Percentiles rank a stretch among this genome's conserved stretches.
phyloP scores from a whole-genome alignment of 495 filamentous ascomycete species.

The Penicillium taxi region DNA sequence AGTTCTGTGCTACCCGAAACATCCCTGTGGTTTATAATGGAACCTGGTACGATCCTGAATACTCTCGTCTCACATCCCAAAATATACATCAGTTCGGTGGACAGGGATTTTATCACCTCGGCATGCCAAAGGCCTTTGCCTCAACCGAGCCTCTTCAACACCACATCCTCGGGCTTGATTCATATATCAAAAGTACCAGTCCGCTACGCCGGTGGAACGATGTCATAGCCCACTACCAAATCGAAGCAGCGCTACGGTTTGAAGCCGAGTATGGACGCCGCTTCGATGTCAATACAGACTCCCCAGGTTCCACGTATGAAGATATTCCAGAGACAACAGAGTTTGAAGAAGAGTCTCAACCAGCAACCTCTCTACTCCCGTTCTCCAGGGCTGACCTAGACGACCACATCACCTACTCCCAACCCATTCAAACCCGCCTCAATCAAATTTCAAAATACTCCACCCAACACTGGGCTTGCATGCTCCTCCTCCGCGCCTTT shows the following conservation, averaged over 20 bases:
- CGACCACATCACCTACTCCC: constrained; percentile 24
- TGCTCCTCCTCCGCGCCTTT: constrained; percentile 68
- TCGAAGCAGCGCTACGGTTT: constrained; percentile 70
- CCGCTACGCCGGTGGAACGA: constrained; percentile 80
- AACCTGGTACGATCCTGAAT: constrained; percentile 52
- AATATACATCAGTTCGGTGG: constrained; percentile 30
- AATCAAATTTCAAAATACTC: constrained; percentile 28
- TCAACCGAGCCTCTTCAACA: constrained; percentile 47
- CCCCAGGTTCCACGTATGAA: too few relatives aligned
- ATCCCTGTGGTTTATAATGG: constrained; percentile 76
- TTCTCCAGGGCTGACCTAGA: constrained; percentile 54
- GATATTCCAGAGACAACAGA: constrained; percentile 8
- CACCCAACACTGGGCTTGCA: constrained; percentile 53
- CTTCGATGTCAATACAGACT: constrained; percentile 36
- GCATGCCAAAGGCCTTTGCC: constrained; percentile 43
- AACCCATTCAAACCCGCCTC: constrained; percentile 29
- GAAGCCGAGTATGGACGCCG: constrained; percentile 50
- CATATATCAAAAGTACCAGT: constrained; percentile 75
- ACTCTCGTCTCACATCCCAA: constrained; percentile 31
- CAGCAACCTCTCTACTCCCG: constrained; percentile 43
- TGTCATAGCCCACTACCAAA: constrained; percentile 84
- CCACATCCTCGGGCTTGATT: constrained; percentile 52
- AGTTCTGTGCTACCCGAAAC: constrained; percentile 63
- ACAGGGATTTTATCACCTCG: constrained; percentile 23
- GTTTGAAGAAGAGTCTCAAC: background rate